phyloP scores from a whole-genome alignment of 352 stramenopile genomes.

The Globisporangium recalcitrans region DNA sequence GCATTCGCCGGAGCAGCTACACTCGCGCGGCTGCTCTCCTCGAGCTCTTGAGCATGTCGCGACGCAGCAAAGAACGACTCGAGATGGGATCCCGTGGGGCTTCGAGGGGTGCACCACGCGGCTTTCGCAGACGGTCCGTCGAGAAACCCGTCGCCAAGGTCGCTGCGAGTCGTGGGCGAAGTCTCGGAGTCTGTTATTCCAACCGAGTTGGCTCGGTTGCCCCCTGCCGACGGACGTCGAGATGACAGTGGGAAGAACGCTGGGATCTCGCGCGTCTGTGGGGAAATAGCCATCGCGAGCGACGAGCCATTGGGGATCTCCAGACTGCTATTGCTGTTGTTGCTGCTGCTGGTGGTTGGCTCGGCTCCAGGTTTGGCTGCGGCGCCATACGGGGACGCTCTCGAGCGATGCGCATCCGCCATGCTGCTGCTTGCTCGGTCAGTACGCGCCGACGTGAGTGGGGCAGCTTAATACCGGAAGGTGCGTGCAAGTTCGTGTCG shows the following conservation, averaged over 20 bases:
- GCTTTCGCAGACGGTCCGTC: slow-evolving; percentile 30
- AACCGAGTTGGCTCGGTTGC: slow-evolving; percentile 11
- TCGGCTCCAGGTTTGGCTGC: not conserved
- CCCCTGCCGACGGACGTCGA: not conserved
- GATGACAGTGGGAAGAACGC: slow-evolving; percentile 11
- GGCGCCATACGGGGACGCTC: not conserved
- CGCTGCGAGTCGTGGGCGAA: slow-evolving; percentile 29
- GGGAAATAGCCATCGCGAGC: slow-evolving; percentile 23
- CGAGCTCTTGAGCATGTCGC: not conserved
- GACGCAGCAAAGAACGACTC: slow-evolving; percentile 31
- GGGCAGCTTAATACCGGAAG: no score
- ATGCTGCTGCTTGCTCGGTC: not conserved
- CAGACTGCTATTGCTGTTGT: slow-evolving; percentile 10
- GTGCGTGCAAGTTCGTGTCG: no score
- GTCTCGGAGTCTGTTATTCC: slow-evolving; percentile 15
- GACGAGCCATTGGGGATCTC: slow-evolving; percentile 11
- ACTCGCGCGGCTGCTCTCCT: no score
- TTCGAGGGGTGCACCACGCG: slow-evolving; percentile 59
- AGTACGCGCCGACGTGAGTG: no score
- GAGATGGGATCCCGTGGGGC: slow-evolving; percentile 24
- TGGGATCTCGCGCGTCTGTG: slow-evolving; percentile 22
- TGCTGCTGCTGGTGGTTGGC: slow-evolving; percentile 4
- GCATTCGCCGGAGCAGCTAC: not conserved
- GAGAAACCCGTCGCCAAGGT: slow-evolving; percentile 10
- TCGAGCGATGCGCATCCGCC: slow-evolving; percentile 4